Conservation (phyloP, 345 rosid species). For the Salix koriyanagi region DNA sequence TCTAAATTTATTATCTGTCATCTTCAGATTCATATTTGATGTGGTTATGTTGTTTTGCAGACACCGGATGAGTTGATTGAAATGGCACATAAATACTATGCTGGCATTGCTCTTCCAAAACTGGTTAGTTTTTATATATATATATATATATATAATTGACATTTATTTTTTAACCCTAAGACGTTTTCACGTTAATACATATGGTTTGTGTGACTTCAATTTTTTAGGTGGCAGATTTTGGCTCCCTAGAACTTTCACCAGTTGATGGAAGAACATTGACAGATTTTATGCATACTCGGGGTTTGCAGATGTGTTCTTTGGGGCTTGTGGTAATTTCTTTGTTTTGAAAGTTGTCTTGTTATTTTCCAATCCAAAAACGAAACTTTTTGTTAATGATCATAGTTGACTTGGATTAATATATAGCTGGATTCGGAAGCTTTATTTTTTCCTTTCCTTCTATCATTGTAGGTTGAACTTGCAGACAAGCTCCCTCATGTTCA, state of each 20-base stretch:
- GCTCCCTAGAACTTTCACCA: slow-evolving; percentile 23
- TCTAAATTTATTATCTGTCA: background rate
- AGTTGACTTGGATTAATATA: background rate
- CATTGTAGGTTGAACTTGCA: slow-evolving; percentile 31
- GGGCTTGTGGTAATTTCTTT: slow-evolving; percentile 30
- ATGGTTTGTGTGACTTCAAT: slow-evolving; percentile 8
- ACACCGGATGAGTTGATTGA: slow-evolving; percentile 28
- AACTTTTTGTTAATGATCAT: background rate
- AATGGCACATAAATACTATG: slow-evolving; percentile 32
- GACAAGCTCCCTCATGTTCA: slow-evolving; percentile 36
- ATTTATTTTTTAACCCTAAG: background rate
- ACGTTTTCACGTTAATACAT: slow-evolving; percentile 15
- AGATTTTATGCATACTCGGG: slow-evolving; percentile 37
- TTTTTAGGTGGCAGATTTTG: slow-evolving; percentile 27
- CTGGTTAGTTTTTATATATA: slow-evolving; percentile 34
- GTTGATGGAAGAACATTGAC: slow-evolving; percentile 35
- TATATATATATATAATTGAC: background rate
- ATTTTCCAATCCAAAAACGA: background rate
- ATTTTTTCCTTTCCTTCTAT: background rate
- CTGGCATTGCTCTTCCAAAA: slow-evolving; percentile 30
- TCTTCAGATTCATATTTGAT: slow-evolving; percentile 1
- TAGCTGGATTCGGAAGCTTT: slow-evolving; percentile 4
- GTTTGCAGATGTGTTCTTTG: slow-evolving; percentile 35
- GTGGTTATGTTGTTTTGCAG: slow-evolving; percentile 16
- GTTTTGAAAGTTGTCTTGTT: background rate